Evolutionary conservation across 768 basidiomycete genomes (phyloP), one percentile per base, ranked within the genome.

Genomic region (Suillus cothurnatus): DNA sequence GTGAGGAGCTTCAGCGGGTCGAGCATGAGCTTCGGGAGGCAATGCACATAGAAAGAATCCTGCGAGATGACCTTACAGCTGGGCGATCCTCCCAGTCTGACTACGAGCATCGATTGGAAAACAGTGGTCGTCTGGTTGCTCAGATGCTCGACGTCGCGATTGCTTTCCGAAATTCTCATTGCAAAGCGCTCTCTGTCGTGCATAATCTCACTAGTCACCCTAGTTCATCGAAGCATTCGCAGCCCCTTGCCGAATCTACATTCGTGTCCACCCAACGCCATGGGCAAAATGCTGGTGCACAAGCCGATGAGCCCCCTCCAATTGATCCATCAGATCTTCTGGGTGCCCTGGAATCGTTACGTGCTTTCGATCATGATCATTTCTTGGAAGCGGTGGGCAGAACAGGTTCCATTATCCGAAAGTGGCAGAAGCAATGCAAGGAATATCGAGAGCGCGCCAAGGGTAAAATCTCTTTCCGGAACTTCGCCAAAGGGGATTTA

Each of bases 391-490:
- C 88, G 0, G 86, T 98, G 52, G 79, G 82, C 63, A 94, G 94
- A 74, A 87, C 90, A 14, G 90, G 90, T n/a, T 86, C 91, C 17
- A 91, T 93, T 12, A 92, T 95, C 65, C 89, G 93, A 63, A 97
- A 97, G 75, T 99, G 95, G 95, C 93, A 95, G 80, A 97, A 95
- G 74, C 95, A 96, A 74, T 97, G 94, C 79, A 97, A 94, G 73
- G 91, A 94, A 69, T 99, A 98, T 65, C 85, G 95, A 53, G 97
- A 99, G 69, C 87, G 93, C n/a, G 92, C 95, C 19, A 95, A 92
- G 77, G 94, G 95, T 64, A 97, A 97, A 79, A 97, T 99, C 63
- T 92, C 96, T 0, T 98, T 98, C 78, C 84, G 94, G 70, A 97
- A 96, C 79, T 99, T 99, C 70, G 83, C 91, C 9, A 96, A 95